Conservation (phyloP, 2,329 filamentous ascomycete species). For the Fusarium stilboides region DNA sequence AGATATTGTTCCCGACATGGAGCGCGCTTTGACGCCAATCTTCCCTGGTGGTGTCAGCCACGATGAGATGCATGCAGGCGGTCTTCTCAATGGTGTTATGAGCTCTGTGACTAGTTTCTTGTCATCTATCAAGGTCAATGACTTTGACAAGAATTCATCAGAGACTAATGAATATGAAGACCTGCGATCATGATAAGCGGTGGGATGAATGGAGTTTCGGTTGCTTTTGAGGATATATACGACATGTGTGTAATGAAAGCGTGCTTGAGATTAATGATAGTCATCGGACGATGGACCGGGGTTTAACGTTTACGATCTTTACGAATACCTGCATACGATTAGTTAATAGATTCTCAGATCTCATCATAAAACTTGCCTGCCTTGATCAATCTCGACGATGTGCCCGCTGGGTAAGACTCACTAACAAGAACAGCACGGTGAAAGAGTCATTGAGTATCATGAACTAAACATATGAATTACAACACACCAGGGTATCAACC, state of each 20-base stretch:
- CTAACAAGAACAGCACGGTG: background rate
- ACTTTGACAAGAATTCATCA: background rate
- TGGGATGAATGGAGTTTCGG: too few species aligned
- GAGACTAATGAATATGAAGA: background rate
- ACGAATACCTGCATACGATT: conserved; percentile 2
- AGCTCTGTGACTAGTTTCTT: conserved; percentile 7
- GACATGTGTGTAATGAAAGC: conserved; percentile 10
- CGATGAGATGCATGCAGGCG: background rate
- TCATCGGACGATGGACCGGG: background rate
- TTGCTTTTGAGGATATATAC: background rate
- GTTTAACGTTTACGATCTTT: conserved; percentile 14
- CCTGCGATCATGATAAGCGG: background rate
- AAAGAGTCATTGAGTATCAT: background rate
- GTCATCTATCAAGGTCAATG: background rate
- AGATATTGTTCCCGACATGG: background rate
- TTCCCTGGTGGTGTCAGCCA: background rate
- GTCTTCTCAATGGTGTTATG: background rate
- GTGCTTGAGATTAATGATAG: background rate
- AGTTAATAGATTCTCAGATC: conserved; percentile 2
- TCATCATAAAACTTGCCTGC: background rate
- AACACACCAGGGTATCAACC: conserved; percentile 33
- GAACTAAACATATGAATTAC: background rate
- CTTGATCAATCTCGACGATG: too few species aligned
- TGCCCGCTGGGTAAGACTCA: too few species aligned
- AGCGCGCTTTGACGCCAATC: background rate